phyloP scores from a whole-genome alignment of 179 eudicot species.

The Carnegiea gigantea region DNA sequence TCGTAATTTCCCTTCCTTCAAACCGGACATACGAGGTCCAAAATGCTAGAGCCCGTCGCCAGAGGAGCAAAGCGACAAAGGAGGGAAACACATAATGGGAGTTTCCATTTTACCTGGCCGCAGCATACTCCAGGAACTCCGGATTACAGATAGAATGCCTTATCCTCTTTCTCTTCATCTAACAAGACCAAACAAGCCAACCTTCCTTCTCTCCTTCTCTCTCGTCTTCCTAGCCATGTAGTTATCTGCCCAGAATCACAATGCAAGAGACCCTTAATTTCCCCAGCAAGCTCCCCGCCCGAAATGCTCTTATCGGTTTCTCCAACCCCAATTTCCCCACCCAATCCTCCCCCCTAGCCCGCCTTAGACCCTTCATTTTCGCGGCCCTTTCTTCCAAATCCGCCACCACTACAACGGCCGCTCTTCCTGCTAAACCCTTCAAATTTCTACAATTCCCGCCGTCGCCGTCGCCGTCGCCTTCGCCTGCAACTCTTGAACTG shows the following conservation, averaged over 20 bases:
- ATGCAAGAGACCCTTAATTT: conserved; percentile 55
- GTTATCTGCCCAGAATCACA: not conserved
- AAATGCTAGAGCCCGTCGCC: not conserved
- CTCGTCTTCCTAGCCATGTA: conserved; percentile 7
- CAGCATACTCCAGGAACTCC: conserved; percentile 6
- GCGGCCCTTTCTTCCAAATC: conserved; percentile 41
- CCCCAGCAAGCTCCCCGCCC: conserved; percentile 24
- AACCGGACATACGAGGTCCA: no score
- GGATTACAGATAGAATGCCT: conserved; percentile 3
- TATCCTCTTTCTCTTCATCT: conserved; percentile 3
- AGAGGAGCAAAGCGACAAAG: not conserved
- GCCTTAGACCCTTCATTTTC: conserved; percentile 27
- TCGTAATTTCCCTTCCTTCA: no score
- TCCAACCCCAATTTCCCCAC: conserved; percentile 23
- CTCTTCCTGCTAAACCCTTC: conserved; percentile 32
- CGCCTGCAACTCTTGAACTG: not conserved
- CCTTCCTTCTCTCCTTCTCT: not conserved
- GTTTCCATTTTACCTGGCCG: not conserved
- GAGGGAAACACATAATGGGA: not conserved
- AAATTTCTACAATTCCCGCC: conserved; percentile 18
- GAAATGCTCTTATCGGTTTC: conserved; percentile 19
- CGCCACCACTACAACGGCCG: conserved; percentile 31
- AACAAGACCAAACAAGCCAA: not conserved
- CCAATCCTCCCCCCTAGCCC: conserved; percentile 18
- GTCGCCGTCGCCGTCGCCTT: conserved; percentile 9